Conservation (phyloP, 257 asterid genomes). For the Solanum lignicaule region DNA sequence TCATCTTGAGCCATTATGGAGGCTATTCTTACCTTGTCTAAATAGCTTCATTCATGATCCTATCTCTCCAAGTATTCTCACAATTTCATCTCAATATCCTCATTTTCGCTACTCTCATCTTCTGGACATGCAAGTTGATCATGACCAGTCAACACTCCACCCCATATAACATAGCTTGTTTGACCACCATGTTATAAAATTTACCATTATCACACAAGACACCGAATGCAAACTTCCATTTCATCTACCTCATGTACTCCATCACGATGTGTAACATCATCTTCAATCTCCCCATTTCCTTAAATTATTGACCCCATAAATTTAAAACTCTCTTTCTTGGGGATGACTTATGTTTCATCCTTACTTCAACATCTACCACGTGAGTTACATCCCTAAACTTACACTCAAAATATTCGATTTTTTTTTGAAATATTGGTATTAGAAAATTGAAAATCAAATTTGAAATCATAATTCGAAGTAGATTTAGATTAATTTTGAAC, state of each 20-base stretch:
- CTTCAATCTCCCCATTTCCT: background rate
- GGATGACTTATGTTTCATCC: background rate
- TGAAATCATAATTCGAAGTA: background rate
- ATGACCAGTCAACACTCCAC: background rate
- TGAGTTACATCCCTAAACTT: background rate
- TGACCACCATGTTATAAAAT: background rate
- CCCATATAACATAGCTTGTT: background rate
- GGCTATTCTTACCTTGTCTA: background rate
- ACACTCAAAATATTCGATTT: no score
- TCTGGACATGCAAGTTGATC: background rate
- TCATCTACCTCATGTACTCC: background rate
- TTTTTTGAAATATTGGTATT: no score
- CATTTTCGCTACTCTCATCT: background rate
- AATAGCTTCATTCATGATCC: background rate
- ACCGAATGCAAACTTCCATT: background rate
- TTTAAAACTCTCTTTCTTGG: background rate
- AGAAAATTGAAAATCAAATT: background rate
- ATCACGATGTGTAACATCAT: background rate
- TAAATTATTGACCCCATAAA: background rate
- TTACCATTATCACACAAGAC: background rate
- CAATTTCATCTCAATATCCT: background rate
- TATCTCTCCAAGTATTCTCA: background rate
- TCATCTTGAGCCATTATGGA: background rate
- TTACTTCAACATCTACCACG: background rate
- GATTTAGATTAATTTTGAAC: background rate